These are phyloP conservation scores for Diospyros kaki DNA, from an alignment of 148 eudicot species.

Conservation along the genomic window DNA sequence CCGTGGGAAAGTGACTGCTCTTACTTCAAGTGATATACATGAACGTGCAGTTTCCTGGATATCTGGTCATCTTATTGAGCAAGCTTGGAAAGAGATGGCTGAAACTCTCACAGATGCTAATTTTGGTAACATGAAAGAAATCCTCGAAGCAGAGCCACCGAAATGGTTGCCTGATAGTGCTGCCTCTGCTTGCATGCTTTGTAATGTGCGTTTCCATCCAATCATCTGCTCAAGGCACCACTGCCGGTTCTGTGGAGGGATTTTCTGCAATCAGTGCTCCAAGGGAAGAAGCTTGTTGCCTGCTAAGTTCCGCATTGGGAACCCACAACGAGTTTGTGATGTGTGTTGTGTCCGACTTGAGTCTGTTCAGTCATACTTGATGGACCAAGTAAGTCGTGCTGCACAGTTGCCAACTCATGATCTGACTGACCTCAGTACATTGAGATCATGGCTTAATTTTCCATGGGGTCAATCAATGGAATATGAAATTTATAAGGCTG, in stretches of 20 bases:
- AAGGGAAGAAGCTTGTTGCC: conserved; percentile 71
- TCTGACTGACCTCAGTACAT: conserved; percentile 70
- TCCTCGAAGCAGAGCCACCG: conserved; percentile 58
- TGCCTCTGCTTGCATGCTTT: conserved; percentile 67
- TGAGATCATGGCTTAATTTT: conserved; percentile 75
- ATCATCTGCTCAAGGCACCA: conserved; percentile 70
- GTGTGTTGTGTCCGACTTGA: conserved; percentile 66
- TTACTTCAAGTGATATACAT: conserved; percentile 52
- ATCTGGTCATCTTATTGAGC: conserved; percentile 45
- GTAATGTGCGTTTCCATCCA: conserved; percentile 58
- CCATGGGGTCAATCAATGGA: conserved; percentile 83
- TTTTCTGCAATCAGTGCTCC: conserved; percentile 61
- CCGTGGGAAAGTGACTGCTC: conserved; percentile 52
- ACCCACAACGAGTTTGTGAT: conserved; percentile 66
- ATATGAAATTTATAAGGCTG: conserved; percentile 63
- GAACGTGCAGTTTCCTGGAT: conserved; percentile 47
- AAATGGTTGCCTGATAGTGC: conserved; percentile 73
- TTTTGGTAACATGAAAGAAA: conserved; percentile 41
- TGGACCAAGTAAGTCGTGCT: conserved; percentile 74
- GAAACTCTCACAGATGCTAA: conserved; percentile 65
- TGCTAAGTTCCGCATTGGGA: conserved; percentile 41
- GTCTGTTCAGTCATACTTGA: conserved; percentile 53
- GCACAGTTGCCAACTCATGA: conserved; percentile 64
- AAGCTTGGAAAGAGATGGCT: conserved; percentile 72
- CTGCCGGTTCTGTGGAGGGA: conserved; percentile 71